Evolutionary conservation across 345 rosid genomes (phyloP).

Genomic region (Eucalyptus viminalis): DNA sequence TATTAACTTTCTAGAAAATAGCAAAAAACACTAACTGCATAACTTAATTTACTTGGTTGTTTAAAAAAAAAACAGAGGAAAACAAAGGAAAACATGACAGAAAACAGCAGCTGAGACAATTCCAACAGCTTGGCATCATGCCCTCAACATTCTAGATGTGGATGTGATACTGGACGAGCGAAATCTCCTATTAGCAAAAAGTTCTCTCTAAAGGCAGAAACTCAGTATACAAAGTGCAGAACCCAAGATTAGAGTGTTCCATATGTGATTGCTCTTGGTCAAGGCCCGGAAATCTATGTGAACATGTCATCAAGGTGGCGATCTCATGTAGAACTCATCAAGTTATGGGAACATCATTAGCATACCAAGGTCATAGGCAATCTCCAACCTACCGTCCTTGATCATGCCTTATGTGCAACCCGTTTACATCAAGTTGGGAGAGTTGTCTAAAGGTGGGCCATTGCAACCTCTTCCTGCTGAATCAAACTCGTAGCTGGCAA

Average conservation of each 20-base stretch:
- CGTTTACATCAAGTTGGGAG: conserved; percentile 10
- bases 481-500: background rate
- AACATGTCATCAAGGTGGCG: conserved; percentile 35
- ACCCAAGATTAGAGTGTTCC: conserved; percentile 35
- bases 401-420: too few relatives aligned
- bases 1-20: too few relatives aligned
- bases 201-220: conserved; percentile 25
- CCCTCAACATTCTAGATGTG: conserved; percentile 21
- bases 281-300: conserved; percentile 31
- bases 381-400: conserved; percentile 37
- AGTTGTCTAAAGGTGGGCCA: too few relatives aligned
- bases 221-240: conserved; percentile 16
- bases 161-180: conserved; percentile 32
- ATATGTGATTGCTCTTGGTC: conserved; percentile 30
- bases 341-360: conserved; percentile 23
- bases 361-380: conserved; percentile 23
- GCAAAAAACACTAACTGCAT: too few relatives aligned
- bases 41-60: too few relatives aligned
- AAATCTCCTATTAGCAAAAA: conserved; percentile 29
- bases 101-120: too few relatives aligned
- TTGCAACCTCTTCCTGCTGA: conserved; percentile 19
- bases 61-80: too few relatives aligned
- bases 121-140: conserved; percentile 34
- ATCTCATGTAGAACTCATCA: conserved; percentile 19
- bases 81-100: too few relatives aligned